These are phyloP conservation scores for Murraya koenigii DNA, from an alignment of 345 rosid species.

Conservation along the genomic window DNA sequence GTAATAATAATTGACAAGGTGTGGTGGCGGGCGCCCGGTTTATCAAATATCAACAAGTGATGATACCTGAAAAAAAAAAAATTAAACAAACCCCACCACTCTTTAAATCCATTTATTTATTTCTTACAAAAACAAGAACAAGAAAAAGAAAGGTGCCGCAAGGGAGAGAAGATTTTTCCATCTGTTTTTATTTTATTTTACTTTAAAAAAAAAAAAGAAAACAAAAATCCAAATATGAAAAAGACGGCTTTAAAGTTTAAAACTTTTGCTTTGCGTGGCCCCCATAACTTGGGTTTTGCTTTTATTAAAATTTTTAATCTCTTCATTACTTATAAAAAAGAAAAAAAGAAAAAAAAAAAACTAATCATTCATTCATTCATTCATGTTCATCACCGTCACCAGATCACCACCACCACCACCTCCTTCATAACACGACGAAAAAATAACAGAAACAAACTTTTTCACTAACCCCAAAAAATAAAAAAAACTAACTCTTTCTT, in stretches of 20 bases:
- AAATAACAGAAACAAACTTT: conserved; percentile 17
- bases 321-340: too few relatives aligned
- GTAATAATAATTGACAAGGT: background rate
- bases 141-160: background rate
- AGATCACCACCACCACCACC: background rate
- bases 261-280: conserved; percentile 6
- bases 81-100: background rate
- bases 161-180: conserved; percentile 9
- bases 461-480: background rate
- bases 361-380: too few relatives aligned
- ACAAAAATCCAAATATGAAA: too few relatives aligned
- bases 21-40: background rate
- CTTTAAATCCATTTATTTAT: background rate
- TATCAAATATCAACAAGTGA: background rate
- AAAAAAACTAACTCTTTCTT: background rate
- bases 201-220: background rate
- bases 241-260: background rate
- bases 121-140: conserved; percentile 4
- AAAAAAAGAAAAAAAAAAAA: too few relatives aligned
- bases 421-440: conserved; percentile 33
- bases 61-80: too few relatives aligned
- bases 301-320: background rate
- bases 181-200: conserved; percentile 7
- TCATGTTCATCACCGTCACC: too few relatives aligned
- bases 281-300: background rate